A percentile compares a stretch with the other conserved stretches of the same genome.
Evolutionary conservation across 441 rosid genomes (phyloP).

Genomic region (Corymbia calophylla): DNA sequence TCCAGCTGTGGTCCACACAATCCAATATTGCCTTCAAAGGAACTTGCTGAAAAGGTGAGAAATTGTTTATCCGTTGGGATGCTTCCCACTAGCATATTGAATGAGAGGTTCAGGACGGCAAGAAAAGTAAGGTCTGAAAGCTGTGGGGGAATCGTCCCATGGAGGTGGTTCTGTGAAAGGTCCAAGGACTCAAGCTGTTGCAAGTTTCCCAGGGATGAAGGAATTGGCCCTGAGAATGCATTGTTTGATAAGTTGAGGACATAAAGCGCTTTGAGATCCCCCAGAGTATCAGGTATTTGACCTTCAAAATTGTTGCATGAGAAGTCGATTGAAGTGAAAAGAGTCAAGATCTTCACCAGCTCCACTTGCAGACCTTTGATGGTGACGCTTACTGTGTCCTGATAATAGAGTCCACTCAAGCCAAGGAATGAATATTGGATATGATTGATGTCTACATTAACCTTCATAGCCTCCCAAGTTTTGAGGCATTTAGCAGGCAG

Average conservation of each 20-base stretch:
- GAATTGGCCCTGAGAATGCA: constrained; percentile 17
- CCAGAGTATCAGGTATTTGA: constrained; percentile 23
- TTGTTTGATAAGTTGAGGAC: constrained; percentile 29
- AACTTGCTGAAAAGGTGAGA: constrained; percentile 12
- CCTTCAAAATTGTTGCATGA: constrained; percentile 31
- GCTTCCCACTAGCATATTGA: constrained; percentile 26
- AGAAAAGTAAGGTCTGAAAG: constrained; percentile 31
- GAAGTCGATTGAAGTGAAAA: constrained; percentile 33
- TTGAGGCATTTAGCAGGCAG: constrained; percentile 9
- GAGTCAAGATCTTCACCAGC: constrained; percentile 33
- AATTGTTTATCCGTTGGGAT: constrained; percentile 31
- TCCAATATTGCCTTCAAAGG: constrained; percentile 20
- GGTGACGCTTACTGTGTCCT: constrained; percentile 36
- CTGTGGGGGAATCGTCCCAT: constrained; percentile 18
- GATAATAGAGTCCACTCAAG: constrained; percentile 3
- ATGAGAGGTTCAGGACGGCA: constrained; percentile 22
- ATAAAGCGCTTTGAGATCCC: constrained; percentile 13
- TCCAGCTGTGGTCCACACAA: constrained; percentile 37
- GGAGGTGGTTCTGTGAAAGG: constrained; percentile 17
- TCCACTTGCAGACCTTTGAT: constrained; percentile 38
- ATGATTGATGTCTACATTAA: constrained; percentile 1
- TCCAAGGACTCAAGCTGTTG: constrained; percentile 35
- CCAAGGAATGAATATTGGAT: background rate
- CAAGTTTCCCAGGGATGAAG: constrained; percentile 6
- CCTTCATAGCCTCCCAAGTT: constrained; percentile 40